Conservation (phyloP, 75 land plant species). For the Pinus albicaulis region DNA sequence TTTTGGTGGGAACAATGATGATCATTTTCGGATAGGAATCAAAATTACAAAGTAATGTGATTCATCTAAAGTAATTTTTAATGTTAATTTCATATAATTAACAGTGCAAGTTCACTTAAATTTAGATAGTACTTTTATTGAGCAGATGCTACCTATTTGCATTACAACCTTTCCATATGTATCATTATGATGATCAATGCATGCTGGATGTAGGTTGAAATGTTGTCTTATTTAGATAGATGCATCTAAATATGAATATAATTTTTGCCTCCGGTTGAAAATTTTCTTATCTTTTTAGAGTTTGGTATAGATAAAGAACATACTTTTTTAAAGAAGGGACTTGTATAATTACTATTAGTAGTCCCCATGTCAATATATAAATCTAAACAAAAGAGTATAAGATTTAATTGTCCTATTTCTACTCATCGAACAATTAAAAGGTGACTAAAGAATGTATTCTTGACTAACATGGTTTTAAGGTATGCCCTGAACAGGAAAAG, state of each 20-base stretch:
- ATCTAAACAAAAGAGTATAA: background rate
- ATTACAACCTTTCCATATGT: background rate
- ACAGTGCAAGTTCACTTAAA: background rate
- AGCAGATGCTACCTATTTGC: background rate
- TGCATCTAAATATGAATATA: too few relatives aligned
- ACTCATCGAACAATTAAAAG: background rate
- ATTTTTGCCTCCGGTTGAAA: background rate
- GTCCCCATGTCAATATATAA: background rate
- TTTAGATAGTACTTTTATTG: background rate
- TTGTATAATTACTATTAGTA: background rate
- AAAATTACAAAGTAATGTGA: conserved; percentile 72
- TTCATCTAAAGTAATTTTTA: background rate
- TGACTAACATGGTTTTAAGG: background rate
- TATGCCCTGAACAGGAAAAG: conserved; percentile 50
- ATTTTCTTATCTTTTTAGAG: background rate
- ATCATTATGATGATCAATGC: background rate
- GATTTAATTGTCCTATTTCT: background rate
- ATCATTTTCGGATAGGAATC: conserved; percentile 86
- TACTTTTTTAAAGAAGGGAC: background rate
- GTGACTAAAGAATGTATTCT: background rate
- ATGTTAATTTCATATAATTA: background rate
- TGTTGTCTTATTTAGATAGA: too few relatives aligned
- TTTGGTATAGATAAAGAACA: background rate
- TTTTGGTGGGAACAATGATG: conserved; percentile 82
- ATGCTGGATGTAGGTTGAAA: too few relatives aligned